phyloP scores from a whole-genome alignment of 179 eudicot genomes.

The Drosera spatulata region DNA sequence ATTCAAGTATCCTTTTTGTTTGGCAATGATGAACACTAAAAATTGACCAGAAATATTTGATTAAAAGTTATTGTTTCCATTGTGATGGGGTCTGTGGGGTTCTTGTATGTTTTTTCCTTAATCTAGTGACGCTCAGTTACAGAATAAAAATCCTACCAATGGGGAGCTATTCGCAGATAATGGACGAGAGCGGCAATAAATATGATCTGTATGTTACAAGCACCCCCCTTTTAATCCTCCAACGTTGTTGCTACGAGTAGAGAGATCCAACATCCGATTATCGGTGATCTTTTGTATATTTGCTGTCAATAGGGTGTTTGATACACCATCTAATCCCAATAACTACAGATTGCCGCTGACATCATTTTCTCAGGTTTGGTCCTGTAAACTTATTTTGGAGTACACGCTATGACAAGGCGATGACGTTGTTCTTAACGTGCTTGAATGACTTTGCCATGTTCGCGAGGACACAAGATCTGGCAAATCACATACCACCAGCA shows the following conservation, averaged over 20 bases:
- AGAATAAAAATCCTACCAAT: slow-evolving; percentile 83
- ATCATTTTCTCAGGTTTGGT: slow-evolving; percentile 49
- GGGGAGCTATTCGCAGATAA: slow-evolving; percentile 95
- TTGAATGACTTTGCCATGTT: slow-evolving; percentile 92
- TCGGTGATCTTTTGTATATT: too few relatives aligned
- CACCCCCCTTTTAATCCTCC: too few relatives aligned
- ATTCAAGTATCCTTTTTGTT: slow-evolving; percentile 65
- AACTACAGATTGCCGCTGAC: too few relatives aligned
- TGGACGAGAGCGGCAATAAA: slow-evolving; percentile 79
- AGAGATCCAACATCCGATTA: too few relatives aligned
- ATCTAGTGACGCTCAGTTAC: slow-evolving; percentile 43
- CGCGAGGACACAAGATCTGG: slow-evolving; percentile 75
- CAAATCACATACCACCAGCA: slow-evolving; percentile 77
- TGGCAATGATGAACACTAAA: too few relatives aligned
- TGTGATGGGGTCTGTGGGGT: too few relatives aligned
- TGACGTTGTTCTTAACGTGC: slow-evolving; percentile 88
- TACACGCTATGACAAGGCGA: slow-evolving; percentile 97
- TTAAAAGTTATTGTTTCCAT: too few relatives aligned
- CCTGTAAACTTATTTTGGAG: slow-evolving; percentile 99
- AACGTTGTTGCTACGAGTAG: too few relatives aligned
- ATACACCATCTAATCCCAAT: too few relatives aligned
- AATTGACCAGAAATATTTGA: too few relatives aligned
- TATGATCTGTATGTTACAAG: slow-evolving; percentile 71
- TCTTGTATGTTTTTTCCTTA: slow-evolving; percentile 1
- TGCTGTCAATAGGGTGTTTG: too few relatives aligned